These are phyloP conservation scores for Penicillium sp. DNA, from an alignment of 2,329 filamentous ascomycete species.

Conservation along the genomic window DNA sequence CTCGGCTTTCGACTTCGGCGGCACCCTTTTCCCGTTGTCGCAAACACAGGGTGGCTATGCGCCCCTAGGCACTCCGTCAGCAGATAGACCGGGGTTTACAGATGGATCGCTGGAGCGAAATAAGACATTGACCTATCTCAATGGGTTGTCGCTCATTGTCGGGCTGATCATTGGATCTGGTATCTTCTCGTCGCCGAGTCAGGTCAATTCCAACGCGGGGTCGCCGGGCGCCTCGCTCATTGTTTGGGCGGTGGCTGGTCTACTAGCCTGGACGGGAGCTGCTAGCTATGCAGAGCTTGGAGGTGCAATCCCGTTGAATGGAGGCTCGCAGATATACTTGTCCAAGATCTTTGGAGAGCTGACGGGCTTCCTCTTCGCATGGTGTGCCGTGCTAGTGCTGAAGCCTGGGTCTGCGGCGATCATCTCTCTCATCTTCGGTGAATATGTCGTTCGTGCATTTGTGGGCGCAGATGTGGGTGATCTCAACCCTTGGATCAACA, in stretches of 20 bases:
- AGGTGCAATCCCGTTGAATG: constrained; percentile 92
- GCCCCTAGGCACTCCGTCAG: constrained; percentile 74
- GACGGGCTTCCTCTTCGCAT: constrained; percentile 90
- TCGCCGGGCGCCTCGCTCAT: constrained; percentile 86
- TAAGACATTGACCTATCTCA: constrained; percentile 92
- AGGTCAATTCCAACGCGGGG: constrained; percentile 87
- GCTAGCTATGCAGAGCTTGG: constrained; percentile 94
- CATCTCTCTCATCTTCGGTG: constrained; percentile 95
- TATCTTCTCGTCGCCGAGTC: constrained; percentile 91
- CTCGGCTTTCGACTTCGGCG: constrained; percentile 93
- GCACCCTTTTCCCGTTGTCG: constrained; percentile 86
- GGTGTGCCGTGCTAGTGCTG: constrained; percentile 89
- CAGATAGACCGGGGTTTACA: constrained; percentile 50
- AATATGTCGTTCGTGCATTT: constrained; percentile 87
- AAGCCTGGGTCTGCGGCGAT: constrained; percentile 94
- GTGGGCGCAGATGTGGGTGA: constrained; percentile 82
- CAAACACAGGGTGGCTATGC: constrained; percentile 81
- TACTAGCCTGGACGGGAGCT: constrained; percentile 93
- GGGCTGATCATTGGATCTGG: constrained; percentile 94
- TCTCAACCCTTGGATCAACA: constrained; percentile 84
- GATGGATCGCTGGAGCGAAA: constrained; percentile 87
- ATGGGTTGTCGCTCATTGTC: constrained; percentile 86
- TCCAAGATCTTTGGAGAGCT: constrained; percentile 96
- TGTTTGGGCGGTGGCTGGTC: constrained; percentile 88
- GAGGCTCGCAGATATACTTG: constrained; percentile 88